A percentile compares a stretch with the other conserved stretches of the same genome.
Conservation (phyloP, 305 asterid species). For the Caryopteris hybrid region DNA sequence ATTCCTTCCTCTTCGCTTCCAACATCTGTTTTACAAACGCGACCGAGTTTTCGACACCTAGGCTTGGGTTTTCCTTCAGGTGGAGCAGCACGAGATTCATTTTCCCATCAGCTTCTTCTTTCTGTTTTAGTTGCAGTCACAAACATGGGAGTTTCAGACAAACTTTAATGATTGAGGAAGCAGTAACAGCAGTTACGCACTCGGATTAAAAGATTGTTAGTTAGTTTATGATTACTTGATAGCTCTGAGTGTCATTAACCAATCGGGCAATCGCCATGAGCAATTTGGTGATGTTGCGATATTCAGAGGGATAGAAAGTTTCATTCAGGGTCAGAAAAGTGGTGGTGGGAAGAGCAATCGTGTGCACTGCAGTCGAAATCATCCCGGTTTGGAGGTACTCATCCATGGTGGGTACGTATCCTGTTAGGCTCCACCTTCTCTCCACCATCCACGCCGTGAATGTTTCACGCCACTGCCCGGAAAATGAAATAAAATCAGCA, state of each 20-base stretch:
- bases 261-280: slow-evolving; percentile 48
- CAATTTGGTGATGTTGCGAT: slow-evolving; percentile 39
- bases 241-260: slow-evolving; percentile 53
- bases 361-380: slow-evolving; percentile 47
- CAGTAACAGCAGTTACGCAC: too few relatives aligned
- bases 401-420: slow-evolving; percentile 38
- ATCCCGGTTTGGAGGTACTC: slow-evolving; percentile 45
- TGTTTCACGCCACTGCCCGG: slow-evolving; percentile 56
- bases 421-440: slow-evolving; percentile 43
- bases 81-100: slow-evolving; percentile 51
- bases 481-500: too few relatives aligned
- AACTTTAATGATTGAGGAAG: too few relatives aligned
- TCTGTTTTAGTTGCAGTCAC: too few relatives aligned
- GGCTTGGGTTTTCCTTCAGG: slow-evolving; percentile 27
- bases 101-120: slow-evolving; percentile 53
- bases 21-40: slow-evolving; percentile 24
- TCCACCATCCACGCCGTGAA: slow-evolving; percentile 62
- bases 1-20: slow-evolving; percentile 35
- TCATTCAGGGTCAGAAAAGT: slow-evolving; percentile 11
- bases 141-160: too few relatives aligned
- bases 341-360: slow-evolving; percentile 40
- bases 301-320: slow-evolving; percentile 7
- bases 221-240: slow-evolving; percentile 37
- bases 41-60: slow-evolving; percentile 31
- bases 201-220: too few relatives aligned